phyloP scores from a whole-genome alignment of 1,284 basidiomycete species.

The Trametes sp. region DNA sequence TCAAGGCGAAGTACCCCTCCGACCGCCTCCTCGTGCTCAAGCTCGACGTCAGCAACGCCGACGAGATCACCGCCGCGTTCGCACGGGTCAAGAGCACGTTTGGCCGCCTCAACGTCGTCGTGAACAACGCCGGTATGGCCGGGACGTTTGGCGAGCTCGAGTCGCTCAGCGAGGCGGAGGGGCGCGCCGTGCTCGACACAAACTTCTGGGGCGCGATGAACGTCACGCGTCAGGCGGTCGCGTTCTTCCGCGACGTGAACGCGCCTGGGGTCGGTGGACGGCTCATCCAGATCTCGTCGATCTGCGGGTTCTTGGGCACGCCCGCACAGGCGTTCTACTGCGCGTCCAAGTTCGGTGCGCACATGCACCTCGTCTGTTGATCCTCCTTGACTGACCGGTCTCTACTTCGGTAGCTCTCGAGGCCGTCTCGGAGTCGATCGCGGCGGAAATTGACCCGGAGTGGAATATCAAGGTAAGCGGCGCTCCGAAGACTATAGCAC shows the following conservation, averaged over 20 bases:
- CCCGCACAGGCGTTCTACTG: constrained; percentile 41
- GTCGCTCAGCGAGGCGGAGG: constrained; percentile 34
- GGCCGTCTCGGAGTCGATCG: constrained; percentile 43
- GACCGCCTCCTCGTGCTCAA: constrained; percentile 10
- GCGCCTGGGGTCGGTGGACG: constrained; percentile 39
- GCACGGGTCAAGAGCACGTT: constrained; percentile 31
- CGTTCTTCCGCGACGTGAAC: constrained; percentile 47
- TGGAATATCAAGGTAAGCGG: constrained; percentile 51
- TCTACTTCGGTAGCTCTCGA: constrained; percentile 31
- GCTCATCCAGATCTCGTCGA: constrained; percentile 41
- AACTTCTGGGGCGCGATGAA: constrained; percentile 47
- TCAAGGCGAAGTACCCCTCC: background rate
- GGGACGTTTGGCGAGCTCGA: constrained; percentile 38
- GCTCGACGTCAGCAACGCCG: background rate
- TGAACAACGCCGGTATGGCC: constrained; percentile 50
- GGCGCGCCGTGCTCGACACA: constrained; percentile 42
- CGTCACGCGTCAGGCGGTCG: constrained; percentile 43
- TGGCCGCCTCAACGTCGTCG: constrained; percentile 52
- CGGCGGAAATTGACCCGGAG: constrained; percentile 44
- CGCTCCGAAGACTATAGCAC: background rate
- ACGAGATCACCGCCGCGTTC: constrained; percentile 6
- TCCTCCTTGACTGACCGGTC: too few relatives aligned
- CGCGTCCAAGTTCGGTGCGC: constrained; percentile 32
- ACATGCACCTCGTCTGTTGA: background rate
- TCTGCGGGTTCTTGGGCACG: constrained; percentile 33